Conservation (phyloP, 306 rosid genomes). For the Cicer yamashitae region DNA sequence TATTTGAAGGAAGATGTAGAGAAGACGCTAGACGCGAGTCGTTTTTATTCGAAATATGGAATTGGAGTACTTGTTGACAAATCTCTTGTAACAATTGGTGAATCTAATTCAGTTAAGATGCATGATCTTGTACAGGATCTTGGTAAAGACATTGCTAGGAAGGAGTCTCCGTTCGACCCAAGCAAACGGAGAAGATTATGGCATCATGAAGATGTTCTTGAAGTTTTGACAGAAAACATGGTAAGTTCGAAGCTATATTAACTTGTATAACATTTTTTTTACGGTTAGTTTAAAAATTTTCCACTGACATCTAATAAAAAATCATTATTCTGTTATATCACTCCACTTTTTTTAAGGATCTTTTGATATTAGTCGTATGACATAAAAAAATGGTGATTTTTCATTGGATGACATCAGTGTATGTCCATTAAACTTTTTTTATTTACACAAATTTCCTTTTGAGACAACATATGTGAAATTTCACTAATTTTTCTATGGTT, state of each 20-base stretch:
- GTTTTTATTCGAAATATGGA: slow-evolving; percentile 8
- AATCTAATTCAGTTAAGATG: slow-evolving; percentile 11
- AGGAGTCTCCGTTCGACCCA: slow-evolving; percentile 36
- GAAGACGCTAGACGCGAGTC: slow-evolving; percentile 21
- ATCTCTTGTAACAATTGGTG: slow-evolving; percentile 18
- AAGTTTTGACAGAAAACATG: background rate
- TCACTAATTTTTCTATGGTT: background rate
- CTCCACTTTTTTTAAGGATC: no score
- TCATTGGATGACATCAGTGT: no score
- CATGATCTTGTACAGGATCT: slow-evolving; percentile 54
- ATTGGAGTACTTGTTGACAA: slow-evolving; percentile 41
- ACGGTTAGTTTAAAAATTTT: no score
- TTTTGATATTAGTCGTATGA: no score
- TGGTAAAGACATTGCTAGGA: slow-evolving; percentile 49
- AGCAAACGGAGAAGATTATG: slow-evolving; percentile 47
- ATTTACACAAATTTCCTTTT: no score
- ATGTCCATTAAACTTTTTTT: no score
- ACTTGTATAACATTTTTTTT: background rate
- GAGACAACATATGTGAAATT: background rate
- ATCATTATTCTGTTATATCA: no score
- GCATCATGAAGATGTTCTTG: slow-evolving; percentile 46
- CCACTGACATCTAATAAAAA: no score
- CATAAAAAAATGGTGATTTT: no score
- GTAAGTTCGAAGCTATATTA: slow-evolving; percentile 30
- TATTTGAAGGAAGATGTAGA: background rate